Evolutionary conservation across 2,329 filamentous ascomycete genomes (phyloP), one percentile per base, ranked within the genome.

Genomic region (Arachnomyces sp.): DNA sequence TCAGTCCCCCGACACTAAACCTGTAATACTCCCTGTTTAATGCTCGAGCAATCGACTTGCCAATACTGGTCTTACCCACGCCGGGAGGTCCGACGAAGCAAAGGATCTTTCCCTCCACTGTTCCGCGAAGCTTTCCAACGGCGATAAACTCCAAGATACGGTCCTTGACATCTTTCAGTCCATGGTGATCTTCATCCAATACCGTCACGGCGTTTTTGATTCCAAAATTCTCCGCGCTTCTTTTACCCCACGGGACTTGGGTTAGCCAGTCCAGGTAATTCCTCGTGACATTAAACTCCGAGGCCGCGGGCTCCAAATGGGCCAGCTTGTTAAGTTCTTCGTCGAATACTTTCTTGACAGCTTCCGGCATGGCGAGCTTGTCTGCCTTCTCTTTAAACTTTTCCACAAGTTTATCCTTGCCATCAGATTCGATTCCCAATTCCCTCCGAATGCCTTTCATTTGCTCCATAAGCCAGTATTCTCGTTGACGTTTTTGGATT

Each of bases 231-330:
- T 98, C 92, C 0, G 88, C 82, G 52, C 89, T 95, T 57, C 89
- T 78, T 62, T 92, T 85, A 35, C 92, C 92, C 92, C 92, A 98
- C 0, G 92, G 92, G 33, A 98, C 92, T 62, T 96, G 90, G 5
- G 92, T 98, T 31, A 98, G 75, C 92, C 93, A 98, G 66, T 98
- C 93, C 29, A 98, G 73, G 63, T 98, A 98, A 65, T 98, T 98
- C 45, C 93, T 77, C 15, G 92, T 98, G 32, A 98, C 93, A 52
- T 98, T 98, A 64, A 96, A 98, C 62, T 98, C 92, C 1, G 90
- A 96, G 3, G 92, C 92, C 8, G 89, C 89, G 16, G 92, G 86
- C 62, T 98, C 93, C 4, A 98, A 74, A 59, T 95, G 89, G 7
- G 88, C 86, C 33, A 98, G 77, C 70, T 98, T 98, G 71, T 93